Evolutionary conservation across 2,329 filamentous ascomycete genomes (phyloP).

Genomic region (Colletotrichum echinochloae): DNA sequence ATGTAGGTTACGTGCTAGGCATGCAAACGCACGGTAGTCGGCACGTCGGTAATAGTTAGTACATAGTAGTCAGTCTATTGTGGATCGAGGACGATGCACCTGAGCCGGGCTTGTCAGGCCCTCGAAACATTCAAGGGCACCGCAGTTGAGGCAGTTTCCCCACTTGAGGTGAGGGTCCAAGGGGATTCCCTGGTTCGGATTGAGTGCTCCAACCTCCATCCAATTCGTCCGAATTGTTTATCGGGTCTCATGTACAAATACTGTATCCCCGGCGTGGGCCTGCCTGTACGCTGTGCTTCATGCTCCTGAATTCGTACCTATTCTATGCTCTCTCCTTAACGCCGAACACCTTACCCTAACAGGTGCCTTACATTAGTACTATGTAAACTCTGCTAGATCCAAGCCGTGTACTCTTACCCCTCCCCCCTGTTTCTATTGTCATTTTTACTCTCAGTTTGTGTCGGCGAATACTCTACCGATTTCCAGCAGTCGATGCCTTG

Average conservation of each 20-base stretch:
- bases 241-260: conserved; percentile 17
- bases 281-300: conserved; percentile 27
- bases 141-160: conserved; percentile 22
- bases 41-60: too few species aligned
- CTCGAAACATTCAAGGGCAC: conserved; percentile 33
- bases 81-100: conserved; percentile 6
- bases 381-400: background rate
- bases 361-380: too few species aligned
- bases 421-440: background rate
- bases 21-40: too few species aligned
- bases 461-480: background rate
- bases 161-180: background rate
- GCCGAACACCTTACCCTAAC: background rate
- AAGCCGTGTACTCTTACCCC: background rate
- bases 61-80: background rate
- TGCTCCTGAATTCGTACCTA: conserved; percentile 17
- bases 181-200: conserved; percentile 17
- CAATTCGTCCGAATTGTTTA: conserved; percentile 20
- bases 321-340: conserved; percentile 8
- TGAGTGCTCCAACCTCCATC: conserved; percentile 11
- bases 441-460: background rate
- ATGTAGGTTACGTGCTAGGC: too few species aligned
- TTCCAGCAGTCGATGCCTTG: background rate
- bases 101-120: background rate
- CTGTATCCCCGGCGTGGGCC: conserved; percentile 24